A percentile compares a stretch with the other conserved stretches of the same genome.
Conservation (phyloP, 305 asterid species). For the Caryopteris hybrid region DNA sequence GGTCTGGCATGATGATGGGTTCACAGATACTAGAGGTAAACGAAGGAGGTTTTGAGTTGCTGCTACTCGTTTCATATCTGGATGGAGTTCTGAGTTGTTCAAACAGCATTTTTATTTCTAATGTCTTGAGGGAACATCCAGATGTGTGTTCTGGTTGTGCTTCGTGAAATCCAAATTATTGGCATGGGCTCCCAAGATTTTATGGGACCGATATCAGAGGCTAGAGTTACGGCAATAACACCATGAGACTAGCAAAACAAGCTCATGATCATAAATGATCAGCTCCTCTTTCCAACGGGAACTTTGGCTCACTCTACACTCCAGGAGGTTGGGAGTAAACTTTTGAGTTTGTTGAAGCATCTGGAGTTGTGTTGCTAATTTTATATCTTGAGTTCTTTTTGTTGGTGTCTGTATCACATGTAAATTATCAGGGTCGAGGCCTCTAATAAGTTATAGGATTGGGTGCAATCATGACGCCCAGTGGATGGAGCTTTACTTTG, state of each 20-base stretch:
- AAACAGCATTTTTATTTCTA: slow-evolving; percentile 5
- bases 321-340: no score
- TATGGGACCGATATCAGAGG: background rate
- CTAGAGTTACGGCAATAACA: background rate
- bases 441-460: slow-evolving; percentile 1
- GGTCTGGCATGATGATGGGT: slow-evolving; percentile 72
- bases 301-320: background rate
- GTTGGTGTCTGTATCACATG: slow-evolving; percentile 19
- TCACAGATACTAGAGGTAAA: slow-evolving; percentile 53
- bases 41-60: background rate
- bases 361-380: background rate
- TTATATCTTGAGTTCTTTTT: background rate
- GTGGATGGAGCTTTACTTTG: no score
- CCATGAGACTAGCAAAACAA: background rate
- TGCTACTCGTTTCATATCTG: no score
- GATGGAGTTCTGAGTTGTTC: background rate
- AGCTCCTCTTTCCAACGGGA: no score
- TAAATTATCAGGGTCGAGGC: slow-evolving; percentile 20
- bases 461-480: slow-evolving; percentile 6
- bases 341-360: background rate
- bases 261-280: background rate
- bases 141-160: no score
- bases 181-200: background rate
- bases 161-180: slow-evolving; percentile 2
- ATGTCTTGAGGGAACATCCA: no score